A percentile compares a stretch with the other conserved stretches of the same genome.
Evolutionary conservation across 2,329 filamentous ascomycete species (phyloP).

Genomic region (Trichoderma brevicompactum): DNA sequence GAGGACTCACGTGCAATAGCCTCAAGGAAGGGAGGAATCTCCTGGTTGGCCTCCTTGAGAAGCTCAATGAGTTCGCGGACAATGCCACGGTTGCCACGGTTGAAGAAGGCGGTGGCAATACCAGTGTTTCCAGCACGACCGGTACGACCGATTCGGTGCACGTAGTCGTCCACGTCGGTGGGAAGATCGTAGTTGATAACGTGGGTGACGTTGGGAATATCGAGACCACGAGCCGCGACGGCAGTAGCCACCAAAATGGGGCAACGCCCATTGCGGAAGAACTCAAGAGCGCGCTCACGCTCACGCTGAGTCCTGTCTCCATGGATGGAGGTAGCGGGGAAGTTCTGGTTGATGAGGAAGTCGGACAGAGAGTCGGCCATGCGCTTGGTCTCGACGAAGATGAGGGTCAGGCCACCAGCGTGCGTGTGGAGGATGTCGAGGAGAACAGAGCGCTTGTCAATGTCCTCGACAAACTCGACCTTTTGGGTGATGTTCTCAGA

Average conservation of each 20-base stretch:
- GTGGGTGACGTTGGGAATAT: slow-evolving; percentile 96
- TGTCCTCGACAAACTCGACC: slow-evolving; percentile 95
- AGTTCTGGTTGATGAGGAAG: slow-evolving; percentile 97
- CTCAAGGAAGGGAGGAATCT: slow-evolving; percentile 91
- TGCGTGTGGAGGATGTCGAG: slow-evolving; percentile 97
- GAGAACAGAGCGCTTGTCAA: slow-evolving; percentile 96
- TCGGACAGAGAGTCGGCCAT: slow-evolving; percentile 98
- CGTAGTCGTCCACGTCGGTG: slow-evolving; percentile 97
- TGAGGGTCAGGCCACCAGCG: slow-evolving; percentile 84
- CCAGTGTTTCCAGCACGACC: slow-evolving; percentile 99
- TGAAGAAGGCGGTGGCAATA: slow-evolving; percentile 99
- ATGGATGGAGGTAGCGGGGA: slow-evolving; percentile 98
- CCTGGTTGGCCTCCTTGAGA: slow-evolving; percentile 98
- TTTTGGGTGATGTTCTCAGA: slow-evolving; percentile 99
- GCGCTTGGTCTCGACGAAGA: slow-evolving; percentile 99
- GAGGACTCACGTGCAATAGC: slow-evolving; percentile 94
- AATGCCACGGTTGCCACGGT: slow-evolving; percentile 97
- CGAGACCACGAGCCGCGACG: slow-evolving; percentile 86
- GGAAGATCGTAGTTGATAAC: slow-evolving; percentile 99
- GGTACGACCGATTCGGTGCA: slow-evolving; percentile 99
- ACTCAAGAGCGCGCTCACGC: slow-evolving; percentile 95
- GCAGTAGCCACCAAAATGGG: slow-evolving; percentile 96
- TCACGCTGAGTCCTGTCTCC: slow-evolving; percentile 98
- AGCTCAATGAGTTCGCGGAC: slow-evolving; percentile 97
- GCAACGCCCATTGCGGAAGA: slow-evolving; percentile 95